Evolutionary conservation across 2,329 filamentous ascomycete genomes (phyloP).

Genomic region (Simplicillium aogashimaense): DNA sequence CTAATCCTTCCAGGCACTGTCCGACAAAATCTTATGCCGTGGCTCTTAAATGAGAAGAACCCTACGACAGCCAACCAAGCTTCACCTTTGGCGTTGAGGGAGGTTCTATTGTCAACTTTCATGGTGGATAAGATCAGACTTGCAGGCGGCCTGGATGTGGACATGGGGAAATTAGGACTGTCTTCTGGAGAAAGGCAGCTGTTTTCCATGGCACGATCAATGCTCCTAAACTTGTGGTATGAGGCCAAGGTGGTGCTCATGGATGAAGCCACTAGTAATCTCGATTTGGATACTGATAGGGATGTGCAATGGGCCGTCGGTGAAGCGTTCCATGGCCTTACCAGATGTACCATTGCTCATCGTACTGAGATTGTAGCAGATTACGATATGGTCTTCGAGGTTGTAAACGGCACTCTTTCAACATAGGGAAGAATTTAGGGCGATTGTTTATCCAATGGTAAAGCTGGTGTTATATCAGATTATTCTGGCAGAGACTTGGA

Average conservation of each 20-base stretch:
- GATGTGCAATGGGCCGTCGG: not conserved
- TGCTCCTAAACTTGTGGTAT: not conserved
- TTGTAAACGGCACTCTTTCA: too few relatives aligned
- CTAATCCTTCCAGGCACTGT: too few relatives aligned
- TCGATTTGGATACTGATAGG: not conserved
- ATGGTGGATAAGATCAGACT: conserved; percentile 20
- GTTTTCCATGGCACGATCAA: conserved; percentile 1
- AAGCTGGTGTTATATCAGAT: too few relatives aligned
- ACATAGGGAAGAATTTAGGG: too few relatives aligned
- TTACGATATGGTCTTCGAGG: too few relatives aligned
- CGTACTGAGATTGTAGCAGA: not conserved
- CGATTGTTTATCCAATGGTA: too few relatives aligned
- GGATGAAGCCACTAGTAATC: conserved; percentile 3
- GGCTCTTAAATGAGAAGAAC: too few relatives aligned
- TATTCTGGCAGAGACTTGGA: too few relatives aligned
- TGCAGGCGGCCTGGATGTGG: conserved; percentile 16
- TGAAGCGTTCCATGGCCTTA: not conserved
- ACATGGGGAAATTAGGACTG: not conserved
- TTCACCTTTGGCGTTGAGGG: too few relatives aligned
- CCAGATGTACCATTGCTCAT: conserved; percentile 1
- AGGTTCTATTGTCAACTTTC: too few relatives aligned
- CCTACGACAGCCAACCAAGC: too few relatives aligned
- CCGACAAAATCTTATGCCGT: too few relatives aligned
- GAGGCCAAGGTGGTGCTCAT: not conserved
- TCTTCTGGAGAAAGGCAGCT: conserved; percentile 1